phyloP scores from a whole-genome alignment of 2,329 filamentous ascomycete species.

The Hirsutella minnesotensis region DNA sequence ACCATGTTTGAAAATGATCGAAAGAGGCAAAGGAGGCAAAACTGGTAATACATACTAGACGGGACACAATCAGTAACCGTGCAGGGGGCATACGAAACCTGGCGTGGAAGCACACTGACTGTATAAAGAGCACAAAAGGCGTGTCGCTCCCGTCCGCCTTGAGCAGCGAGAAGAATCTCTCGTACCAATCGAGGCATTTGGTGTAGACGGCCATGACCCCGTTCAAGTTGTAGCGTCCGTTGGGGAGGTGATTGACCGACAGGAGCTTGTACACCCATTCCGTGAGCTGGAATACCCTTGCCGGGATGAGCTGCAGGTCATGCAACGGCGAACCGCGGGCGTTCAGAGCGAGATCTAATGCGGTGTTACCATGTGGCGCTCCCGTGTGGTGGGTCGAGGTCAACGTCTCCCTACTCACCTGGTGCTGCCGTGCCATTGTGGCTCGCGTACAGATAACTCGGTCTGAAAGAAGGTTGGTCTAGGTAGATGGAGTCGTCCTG shows the following conservation, averaged over 20 bases:
- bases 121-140: slow-evolving; percentile 8
- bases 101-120: slow-evolving; percentile 6
- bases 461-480: background rate
- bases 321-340: background rate
- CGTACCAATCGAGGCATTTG: slow-evolving; percentile 10
- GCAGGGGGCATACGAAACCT: too few relatives aligned
- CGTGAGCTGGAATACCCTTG: slow-evolving; percentile 8
- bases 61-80: too few relatives aligned
- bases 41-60: slow-evolving; percentile 10
- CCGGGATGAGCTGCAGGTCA: slow-evolving; percentile 1
- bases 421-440: background rate
- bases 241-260: background rate
- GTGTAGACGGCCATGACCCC: slow-evolving; percentile 3
- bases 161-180: slow-evolving; percentile 5
- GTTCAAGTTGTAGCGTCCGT: background rate
- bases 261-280: slow-evolving; percentile 8
- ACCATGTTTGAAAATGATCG: slow-evolving; percentile 2
- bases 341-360: background rate
- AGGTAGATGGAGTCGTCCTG: background rate
- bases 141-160: background rate
- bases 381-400: background rate
- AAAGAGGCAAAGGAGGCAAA: slow-evolving; percentile 7
- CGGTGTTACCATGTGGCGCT: background rate
- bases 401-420: background rate
- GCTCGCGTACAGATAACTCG: background rate